Conservation (phyloP, 495 filamentous ascomycete genomes). For the Penicillium steckii region DNA sequence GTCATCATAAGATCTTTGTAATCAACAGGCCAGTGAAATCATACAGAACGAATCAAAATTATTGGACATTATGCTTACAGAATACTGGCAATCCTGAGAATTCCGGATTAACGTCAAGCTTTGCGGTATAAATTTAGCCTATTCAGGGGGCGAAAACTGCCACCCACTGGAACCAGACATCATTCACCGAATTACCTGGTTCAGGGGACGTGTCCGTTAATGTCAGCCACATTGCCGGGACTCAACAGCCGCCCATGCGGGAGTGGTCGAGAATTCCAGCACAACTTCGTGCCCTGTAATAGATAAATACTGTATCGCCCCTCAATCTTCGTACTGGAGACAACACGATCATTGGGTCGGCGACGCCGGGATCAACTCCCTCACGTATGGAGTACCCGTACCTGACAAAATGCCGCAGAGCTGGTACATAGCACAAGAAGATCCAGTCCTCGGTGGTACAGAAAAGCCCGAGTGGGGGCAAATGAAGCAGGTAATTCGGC, state of each 20-base stretch:
- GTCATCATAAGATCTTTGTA: background rate
- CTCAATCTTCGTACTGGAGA: background rate
- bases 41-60: too few species aligned
- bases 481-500: constrained; percentile 3
- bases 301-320: too few species aligned
- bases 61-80: too few species aligned
- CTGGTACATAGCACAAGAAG: background rate
- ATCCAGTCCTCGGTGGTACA: constrained; percentile 1
- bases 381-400: too few species aligned
- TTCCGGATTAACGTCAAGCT: constrained; percentile 18
- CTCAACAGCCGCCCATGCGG: constrained; percentile 5
- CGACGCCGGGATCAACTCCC: constrained; percentile 19
- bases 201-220: background rate
- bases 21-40: too few species aligned
- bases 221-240: background rate
- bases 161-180: background rate
- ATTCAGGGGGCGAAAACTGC: background rate
- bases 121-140: background rate
- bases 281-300: too few species aligned
- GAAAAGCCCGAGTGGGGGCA: background rate
- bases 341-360: constrained; percentile 14
- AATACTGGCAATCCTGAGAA: too few species aligned
- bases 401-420: constrained; percentile 17
- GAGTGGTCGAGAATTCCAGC: too few species aligned
- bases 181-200: constrained; percentile 12